These are phyloP conservation scores for Geosmithia flava DNA, from an alignment of 2,329 filamentous ascomycete genomes.

Conservation along the genomic window DNA sequence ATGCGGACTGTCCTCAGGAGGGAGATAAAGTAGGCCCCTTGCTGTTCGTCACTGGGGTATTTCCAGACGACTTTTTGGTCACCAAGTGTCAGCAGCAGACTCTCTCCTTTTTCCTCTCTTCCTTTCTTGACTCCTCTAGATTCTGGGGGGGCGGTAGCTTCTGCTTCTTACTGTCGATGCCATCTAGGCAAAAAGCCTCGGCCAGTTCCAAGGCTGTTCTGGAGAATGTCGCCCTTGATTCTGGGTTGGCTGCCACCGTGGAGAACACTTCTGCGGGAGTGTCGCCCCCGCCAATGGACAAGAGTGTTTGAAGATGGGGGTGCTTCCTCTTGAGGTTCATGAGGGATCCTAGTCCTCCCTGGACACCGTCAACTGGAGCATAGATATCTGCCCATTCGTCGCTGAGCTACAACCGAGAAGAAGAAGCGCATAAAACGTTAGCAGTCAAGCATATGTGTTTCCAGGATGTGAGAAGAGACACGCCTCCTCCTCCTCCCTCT, in stretches of 20 bases:
- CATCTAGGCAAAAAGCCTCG: conserved; percentile 48
- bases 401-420: conserved; percentile 56
- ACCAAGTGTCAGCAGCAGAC: too few species aligned
- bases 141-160: too few species aligned
- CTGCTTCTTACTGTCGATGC: conserved; percentile 53
- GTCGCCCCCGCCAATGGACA: conserved; percentile 60
- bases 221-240: conserved; percentile 57
- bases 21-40: conserved; percentile 59
- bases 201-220: conserved; percentile 54
- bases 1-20: conserved; percentile 55
- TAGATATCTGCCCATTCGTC: conserved; percentile 68
- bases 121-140: too few species aligned
- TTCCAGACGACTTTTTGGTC: conserved; percentile 62
- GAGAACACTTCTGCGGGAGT: conserved; percentile 55
- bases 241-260: conserved; percentile 47
- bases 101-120: too few species aligned
- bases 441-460: too few species aligned
- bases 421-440: too few species aligned
- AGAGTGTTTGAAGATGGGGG: conserved; percentile 57
- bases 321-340: conserved; percentile 61
- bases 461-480: too few species aligned
- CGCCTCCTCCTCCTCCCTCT: too few species aligned
- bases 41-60: conserved; percentile 52
- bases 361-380: conserved; percentile 58
- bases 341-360: conserved; percentile 62